Conservation (phyloP, 768 basidiomycete genomes). For the Wakefieldia striispora region DNA sequence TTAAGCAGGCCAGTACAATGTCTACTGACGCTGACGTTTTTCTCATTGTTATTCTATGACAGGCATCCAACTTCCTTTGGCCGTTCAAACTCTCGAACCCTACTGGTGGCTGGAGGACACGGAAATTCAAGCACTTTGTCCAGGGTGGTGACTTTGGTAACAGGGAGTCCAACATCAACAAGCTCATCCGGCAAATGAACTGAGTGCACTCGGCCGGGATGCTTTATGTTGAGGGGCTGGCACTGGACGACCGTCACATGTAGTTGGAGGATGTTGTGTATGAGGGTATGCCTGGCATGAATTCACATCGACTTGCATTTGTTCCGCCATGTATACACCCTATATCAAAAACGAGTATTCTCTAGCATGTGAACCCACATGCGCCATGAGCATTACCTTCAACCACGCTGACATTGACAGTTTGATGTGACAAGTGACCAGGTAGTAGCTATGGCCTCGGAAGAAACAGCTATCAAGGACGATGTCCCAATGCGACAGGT, state of each 20-base stretch:
- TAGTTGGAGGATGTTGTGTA: conserved; percentile 15
- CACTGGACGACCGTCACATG: not conserved
- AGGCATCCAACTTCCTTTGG: conserved; percentile 97
- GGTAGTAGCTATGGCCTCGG: conserved; percentile 7
- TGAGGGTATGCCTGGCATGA: conserved; percentile 35
- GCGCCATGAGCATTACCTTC: too few species aligned
- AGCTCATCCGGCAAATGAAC: conserved; percentile 95
- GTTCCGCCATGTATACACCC: conserved; percentile 26
- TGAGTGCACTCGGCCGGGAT: conserved; percentile 31
- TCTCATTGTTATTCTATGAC: not conserved
- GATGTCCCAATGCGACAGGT: conserved; percentile 24
- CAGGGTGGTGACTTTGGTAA: conserved; percentile 98
- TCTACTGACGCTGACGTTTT: not conserved
- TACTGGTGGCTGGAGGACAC: conserved; percentile 94
- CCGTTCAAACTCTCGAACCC: conserved; percentile 99
- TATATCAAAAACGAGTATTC: conserved; percentile 27
- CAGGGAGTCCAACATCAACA: conserved; percentile 96
- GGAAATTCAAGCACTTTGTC: conserved; percentile 97
- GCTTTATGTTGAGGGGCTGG: conserved; percentile 3
- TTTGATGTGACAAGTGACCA: too few species aligned
- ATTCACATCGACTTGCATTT: conserved; percentile 18
- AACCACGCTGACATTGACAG: not conserved
- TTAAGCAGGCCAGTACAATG: conserved; percentile 80
- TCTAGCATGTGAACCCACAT: too few species aligned
- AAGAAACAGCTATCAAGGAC: conserved; percentile 3